Base-by-base conservation (phyloP, 352 stramenopile genomes). In the Phytophthora cryptogea region DNA sequence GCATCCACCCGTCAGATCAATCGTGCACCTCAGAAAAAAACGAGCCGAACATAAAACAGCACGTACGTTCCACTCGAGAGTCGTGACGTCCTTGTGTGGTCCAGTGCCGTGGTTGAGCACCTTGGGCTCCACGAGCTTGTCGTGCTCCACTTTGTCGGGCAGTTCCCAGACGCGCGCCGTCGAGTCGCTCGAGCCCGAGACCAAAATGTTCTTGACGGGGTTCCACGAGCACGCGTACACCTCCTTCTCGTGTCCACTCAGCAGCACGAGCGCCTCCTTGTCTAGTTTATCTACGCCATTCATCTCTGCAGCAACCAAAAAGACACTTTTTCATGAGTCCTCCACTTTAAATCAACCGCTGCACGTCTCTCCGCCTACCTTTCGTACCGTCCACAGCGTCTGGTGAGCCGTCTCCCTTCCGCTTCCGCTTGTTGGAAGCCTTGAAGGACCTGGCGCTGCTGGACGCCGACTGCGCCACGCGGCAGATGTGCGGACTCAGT, bases 191-290 rank as follows among this genome's bases (percentile, higher is more conserved):
- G 90, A 98, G 55, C 96, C 96, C 7, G 95, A 98, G 40, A 98
- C 97, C 57, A 99, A 86, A 10, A 98, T 76, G 63, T 99, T 97
- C 52, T 87, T 90, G 43, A 88, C 69, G 6, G 96, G 96, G 78
- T 99, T 98, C 97, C 97, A 99, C 32, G 94, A 87, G 70, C 96
- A 99, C 68, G 97, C 98, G 72, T 98, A 99, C 26, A 98, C 96
- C 63, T 95, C 86, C 54, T 95, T 93, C 62, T 95, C 86, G 54
- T 95, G 86, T 49, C 86, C 86, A 23, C 55, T 91, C 39, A 93
- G 62, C 49, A 94, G 51, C 31, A 94, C 65, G 13, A 93, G 59
- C 33, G 79, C 68, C 11, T 72, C 72, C 44, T 85, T 91, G 39
- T 87, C 74, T 30, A 74, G 17, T 54, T 90, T 89, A 26, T 86